phyloP scores from a whole-genome alignment of 2,329 filamentous ascomycete species.

The Pseudogymnoascus sp. region DNA sequence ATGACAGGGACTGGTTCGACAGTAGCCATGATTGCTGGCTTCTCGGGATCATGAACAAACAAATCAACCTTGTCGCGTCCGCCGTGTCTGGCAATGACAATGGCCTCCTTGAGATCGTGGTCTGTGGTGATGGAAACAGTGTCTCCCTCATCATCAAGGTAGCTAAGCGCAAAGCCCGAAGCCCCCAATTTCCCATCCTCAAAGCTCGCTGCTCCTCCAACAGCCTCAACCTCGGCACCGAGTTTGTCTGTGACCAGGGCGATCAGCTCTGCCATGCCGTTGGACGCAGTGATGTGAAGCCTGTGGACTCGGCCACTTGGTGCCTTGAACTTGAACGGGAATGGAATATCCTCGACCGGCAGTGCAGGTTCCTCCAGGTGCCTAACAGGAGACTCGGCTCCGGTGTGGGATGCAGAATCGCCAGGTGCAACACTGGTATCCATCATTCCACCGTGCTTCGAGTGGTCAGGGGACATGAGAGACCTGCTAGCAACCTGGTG shows the following conservation, averaged over 20 bases:
- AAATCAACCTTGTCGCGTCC: slow-evolving; percentile 90
- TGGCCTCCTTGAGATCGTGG: slow-evolving; percentile 83
- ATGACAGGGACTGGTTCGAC: slow-evolving; percentile 49
- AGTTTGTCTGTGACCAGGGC: slow-evolving; percentile 74
- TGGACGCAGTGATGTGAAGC: slow-evolving; percentile 71
- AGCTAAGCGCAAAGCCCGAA: slow-evolving; percentile 84
- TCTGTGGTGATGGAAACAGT: slow-evolving; percentile 95
- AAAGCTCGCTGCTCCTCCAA: slow-evolving; percentile 72
- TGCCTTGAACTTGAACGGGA: slow-evolving; percentile 98
- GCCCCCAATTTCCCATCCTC: slow-evolving; percentile 71
- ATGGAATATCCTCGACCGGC: slow-evolving; percentile 63
- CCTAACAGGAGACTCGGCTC: slow-evolving; percentile 63
- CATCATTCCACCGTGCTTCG: slow-evolving; percentile 57
- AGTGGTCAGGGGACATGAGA: slow-evolving; percentile 71
- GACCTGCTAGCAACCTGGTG: slow-evolving; percentile 62
- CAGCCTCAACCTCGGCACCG: slow-evolving; percentile 69
- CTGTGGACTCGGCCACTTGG: slow-evolving; percentile 91
- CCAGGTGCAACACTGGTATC: slow-evolving; percentile 81
- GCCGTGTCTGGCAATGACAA: slow-evolving; percentile 69
- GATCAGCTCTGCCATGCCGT: slow-evolving; percentile 75
- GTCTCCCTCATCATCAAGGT: slow-evolving; percentile 93
- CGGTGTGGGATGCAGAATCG: slow-evolving; percentile 90
- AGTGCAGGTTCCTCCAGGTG: slow-evolving; percentile 44
- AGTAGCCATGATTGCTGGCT: slow-evolving; percentile 67
- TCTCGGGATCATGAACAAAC: slow-evolving; percentile 88